Evolutionary conservation across 176 grass and related monocot genomes (phyloP).

Genomic region (Puccinellia tenuiflora): DNA sequence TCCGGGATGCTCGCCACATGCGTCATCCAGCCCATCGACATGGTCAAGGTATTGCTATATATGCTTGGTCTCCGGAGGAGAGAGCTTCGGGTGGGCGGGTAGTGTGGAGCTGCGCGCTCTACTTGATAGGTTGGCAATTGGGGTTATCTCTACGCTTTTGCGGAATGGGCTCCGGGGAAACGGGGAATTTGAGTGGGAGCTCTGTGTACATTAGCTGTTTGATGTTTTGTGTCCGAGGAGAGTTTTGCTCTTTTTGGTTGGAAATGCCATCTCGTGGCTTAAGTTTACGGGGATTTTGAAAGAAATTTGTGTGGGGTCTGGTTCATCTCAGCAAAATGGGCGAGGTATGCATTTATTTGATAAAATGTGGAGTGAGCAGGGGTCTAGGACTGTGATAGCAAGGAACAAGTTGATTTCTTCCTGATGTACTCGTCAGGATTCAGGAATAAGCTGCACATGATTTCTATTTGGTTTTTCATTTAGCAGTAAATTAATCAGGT

Average conservation of each 20-base stretch:
- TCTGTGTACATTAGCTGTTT: background rate
- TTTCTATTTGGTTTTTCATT: background rate
- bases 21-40: conserved; percentile 87
- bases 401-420: background rate
- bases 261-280: background rate
- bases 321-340: background rate
- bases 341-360: background rate
- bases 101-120: background rate
- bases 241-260: background rate
- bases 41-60: conserved; percentile 55
- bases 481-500: background rate
- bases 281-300: background rate
- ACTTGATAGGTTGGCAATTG: background rate
- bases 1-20: conserved; percentile 81
- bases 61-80: background rate
- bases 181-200: background rate
- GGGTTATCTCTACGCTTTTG: background rate
- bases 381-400: background rate
- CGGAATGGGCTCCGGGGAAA: background rate
- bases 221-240: background rate
- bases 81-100: background rate
- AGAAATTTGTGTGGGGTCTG: background rate
- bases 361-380: background rate
- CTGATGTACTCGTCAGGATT: background rate
- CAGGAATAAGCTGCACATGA: background rate